Conservation (phyloP, 371 early-diverging fungal species). For the Mucor saturninus region DNA sequence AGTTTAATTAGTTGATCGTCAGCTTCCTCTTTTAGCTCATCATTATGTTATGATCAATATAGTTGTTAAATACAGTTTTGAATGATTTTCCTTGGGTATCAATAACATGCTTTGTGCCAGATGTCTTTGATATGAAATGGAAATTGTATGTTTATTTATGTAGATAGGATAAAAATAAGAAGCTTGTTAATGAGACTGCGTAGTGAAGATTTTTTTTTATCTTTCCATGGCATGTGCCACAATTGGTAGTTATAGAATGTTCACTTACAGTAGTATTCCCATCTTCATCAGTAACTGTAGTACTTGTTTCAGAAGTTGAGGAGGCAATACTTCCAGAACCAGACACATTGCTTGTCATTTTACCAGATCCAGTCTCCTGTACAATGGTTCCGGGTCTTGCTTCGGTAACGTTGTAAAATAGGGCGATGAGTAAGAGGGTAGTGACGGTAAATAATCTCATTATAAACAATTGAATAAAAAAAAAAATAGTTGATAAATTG, state of each 20-base stretch:
- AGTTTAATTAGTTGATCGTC: no score
- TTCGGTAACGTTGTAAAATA: not conserved
- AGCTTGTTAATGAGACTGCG: no score
- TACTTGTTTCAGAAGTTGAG: slow-evolving; percentile 3
- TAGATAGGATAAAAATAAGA: no score
- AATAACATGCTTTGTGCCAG: no score
- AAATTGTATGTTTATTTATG: no score
- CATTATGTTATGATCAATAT: no score
- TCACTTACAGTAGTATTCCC: slow-evolving; percentile 14
- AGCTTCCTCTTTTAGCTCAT: no score
- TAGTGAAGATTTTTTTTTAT: no score
- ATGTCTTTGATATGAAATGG: no score
- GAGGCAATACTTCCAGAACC: slow-evolving; percentile 16
- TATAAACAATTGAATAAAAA: not conserved
- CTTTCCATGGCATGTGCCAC: not conserved
- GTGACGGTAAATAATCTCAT: not conserved
- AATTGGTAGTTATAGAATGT: not conserved
- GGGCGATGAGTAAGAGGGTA: not conserved
- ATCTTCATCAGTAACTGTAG: slow-evolving; percentile 3
- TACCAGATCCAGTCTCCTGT: slow-evolving; percentile 1
- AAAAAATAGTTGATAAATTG: not conserved
- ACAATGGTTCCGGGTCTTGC: not conserved
- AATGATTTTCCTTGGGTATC: no score
- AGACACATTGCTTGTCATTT: slow-evolving; percentile 5
- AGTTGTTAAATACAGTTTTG: no score